phyloP scores from a whole-genome alignment of 169 alveolate species.

The Fabrea salina region DNA sequence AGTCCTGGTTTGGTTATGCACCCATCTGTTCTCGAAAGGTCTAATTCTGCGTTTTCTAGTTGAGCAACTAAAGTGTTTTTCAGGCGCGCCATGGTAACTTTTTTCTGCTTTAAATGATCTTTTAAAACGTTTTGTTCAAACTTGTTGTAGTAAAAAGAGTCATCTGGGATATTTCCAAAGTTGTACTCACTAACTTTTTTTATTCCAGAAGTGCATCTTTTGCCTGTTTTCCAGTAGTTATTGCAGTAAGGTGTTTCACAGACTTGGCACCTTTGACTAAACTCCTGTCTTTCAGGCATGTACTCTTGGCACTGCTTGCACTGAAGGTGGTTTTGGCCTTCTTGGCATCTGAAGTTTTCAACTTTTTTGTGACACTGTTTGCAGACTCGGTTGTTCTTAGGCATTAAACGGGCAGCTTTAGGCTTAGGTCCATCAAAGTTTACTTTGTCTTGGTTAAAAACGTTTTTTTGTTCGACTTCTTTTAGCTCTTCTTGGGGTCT shows the following conservation, averaged over 20 bases:
- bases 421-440: background rate
- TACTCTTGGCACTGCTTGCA: background rate
- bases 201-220: background rate
- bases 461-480: conserved; percentile 41
- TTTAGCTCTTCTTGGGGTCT: conserved; percentile 47
- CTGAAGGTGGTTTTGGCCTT: background rate
- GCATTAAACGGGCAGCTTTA: background rate
- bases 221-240: background rate
- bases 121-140: conserved; percentile 19
- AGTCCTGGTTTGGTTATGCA: background rate
- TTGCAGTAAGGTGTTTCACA: conserved; percentile 25
- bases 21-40: too few relatives aligned
- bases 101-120: background rate
- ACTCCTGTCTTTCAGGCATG: conserved; percentile 30
- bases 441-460: conserved; percentile 38
- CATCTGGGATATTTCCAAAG: background rate
- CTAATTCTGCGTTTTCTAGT: too few relatives aligned
- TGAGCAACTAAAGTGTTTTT: too few relatives aligned
- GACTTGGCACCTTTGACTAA: conserved; percentile 8
- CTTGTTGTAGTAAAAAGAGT: background rate
- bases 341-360: background rate
- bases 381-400: background rate
- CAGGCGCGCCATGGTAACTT: background rate
- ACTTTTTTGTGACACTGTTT: background rate
- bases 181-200: background rate